Conservation (phyloP, 2,329 filamentous ascomycete genomes). For the Drechslerella dactyloides region DNA sequence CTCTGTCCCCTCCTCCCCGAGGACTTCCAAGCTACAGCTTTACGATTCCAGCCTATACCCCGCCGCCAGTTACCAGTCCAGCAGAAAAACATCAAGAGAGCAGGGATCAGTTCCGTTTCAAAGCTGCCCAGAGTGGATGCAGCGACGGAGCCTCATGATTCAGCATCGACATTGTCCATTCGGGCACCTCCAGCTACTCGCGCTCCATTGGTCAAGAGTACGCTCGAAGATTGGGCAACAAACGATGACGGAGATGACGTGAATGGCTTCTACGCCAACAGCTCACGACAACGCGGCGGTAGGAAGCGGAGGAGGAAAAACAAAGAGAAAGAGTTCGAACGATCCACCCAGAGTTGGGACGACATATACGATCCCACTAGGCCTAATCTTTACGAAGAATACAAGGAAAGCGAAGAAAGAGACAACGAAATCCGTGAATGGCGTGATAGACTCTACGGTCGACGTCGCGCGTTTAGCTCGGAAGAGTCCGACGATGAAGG, state of each 20-base stretch:
- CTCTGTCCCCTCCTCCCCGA: conserved; percentile 16
- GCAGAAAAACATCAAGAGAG: conserved; percentile 33
- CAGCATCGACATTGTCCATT: conserved; percentile 46
- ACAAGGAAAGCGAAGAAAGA: conserved; percentile 81
- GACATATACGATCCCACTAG: conserved; percentile 85
- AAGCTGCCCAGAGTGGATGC: conserved; percentile 39
- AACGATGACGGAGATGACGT: conserved; percentile 75
- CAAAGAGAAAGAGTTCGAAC: conserved; percentile 71
- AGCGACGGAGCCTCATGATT: conserved; percentile 18
- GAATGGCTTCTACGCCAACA: conserved; percentile 67
- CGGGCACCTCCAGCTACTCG: conserved; percentile 39
- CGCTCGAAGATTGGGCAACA: conserved; percentile 79
- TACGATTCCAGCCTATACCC: conserved; percentile 49
- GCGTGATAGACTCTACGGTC: conserved; percentile 79
- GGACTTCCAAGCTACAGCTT: conserved; percentile 34
- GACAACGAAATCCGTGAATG: conserved; percentile 80
- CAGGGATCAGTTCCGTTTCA: conserved; percentile 21
- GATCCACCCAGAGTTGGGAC: conserved; percentile 78
- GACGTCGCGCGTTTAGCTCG: conserved; percentile 60
- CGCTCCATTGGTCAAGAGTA: conserved; percentile 67
- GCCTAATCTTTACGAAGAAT: conserved; percentile 84
- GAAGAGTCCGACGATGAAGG: conserved; percentile 61
- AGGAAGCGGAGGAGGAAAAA: conserved; percentile 71
- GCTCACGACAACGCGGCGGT: conserved; percentile 76
- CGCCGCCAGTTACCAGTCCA: conserved; percentile 34